Evolutionary conservation across 1,284 basidiomycete species (phyloP).

Genomic region (Puccinia horiana): DNA sequence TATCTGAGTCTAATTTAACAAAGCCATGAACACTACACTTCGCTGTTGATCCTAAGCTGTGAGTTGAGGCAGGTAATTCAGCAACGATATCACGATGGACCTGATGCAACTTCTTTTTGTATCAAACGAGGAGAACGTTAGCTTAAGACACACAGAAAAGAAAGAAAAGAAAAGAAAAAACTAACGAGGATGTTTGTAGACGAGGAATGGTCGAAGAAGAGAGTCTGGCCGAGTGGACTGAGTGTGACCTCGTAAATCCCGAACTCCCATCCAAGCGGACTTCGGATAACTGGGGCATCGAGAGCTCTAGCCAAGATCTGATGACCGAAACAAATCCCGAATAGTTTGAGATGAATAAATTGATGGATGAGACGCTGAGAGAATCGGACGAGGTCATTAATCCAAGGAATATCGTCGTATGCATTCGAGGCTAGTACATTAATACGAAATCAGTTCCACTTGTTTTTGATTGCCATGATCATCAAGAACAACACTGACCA

Average conservation of each 20-base stretch:
- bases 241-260: constrained; percentile 11
- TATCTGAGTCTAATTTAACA: background rate
- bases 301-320: constrained; percentile 30
- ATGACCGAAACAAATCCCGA: constrained; percentile 43
- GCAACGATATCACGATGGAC: constrained; percentile 29
- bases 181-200: background rate
- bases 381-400: constrained; percentile 13
- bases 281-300: constrained; percentile 11
- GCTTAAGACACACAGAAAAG: background rate
- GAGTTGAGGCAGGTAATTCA: background rate
- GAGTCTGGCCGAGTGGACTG: background rate
- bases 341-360: constrained; percentile 1
- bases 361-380: background rate
- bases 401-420: constrained; percentile 31
- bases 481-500: constrained; percentile 21
- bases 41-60: background rate
- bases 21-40: constrained; percentile 18
- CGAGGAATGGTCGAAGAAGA: background rate
- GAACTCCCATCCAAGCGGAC: constrained; percentile 29
- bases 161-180: background rate
- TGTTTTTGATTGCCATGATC: too few species aligned
- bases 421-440: constrained; percentile 17
- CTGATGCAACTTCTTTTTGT: background rate
- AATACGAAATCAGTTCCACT: background rate
- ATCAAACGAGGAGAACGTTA: background rate